phyloP scores from a whole-genome alignment of 306 rosid genomes.

The Pyrus bretschneideri region DNA sequence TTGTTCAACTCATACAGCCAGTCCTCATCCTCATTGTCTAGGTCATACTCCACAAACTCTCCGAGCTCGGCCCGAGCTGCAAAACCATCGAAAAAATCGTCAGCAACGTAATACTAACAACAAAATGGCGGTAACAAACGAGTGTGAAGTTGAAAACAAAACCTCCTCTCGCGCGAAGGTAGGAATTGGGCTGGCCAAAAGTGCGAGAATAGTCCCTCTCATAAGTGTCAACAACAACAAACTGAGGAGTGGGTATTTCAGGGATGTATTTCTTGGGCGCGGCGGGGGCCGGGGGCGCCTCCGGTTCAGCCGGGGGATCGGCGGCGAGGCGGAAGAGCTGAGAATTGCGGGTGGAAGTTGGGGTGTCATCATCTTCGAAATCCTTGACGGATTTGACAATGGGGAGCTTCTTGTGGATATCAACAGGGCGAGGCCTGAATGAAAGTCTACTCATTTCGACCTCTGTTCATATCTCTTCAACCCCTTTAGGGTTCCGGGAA shows the following conservation, averaged over 20 bases:
- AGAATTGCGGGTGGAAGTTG: constrained; percentile 42
- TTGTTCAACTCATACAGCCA: constrained; percentile 70
- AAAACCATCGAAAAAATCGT: neutral
- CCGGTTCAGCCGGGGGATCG: constrained; percentile 11
- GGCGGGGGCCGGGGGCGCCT: constrained; percentile 11
- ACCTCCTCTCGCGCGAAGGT: constrained; percentile 96
- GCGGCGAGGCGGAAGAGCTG: constrained; percentile 31
- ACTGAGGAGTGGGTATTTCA: constrained; percentile 91
- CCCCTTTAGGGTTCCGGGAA: neutral
- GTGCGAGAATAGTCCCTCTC: constrained; percentile 89
- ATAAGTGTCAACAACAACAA: constrained; percentile 79
- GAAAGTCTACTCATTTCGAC: constrained; percentile 47
- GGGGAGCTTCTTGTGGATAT: constrained; percentile 57
- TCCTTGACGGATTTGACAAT: constrained; percentile 48
- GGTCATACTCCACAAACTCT: constrained; percentile 93
- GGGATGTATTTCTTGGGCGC: constrained; percentile 46
- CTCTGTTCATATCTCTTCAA: constrained; percentile 11
- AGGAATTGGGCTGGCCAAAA: constrained; percentile 73
- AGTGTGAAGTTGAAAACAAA: neutral
- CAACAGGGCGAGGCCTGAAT: constrained; percentile 55
- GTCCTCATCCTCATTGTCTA: constrained; percentile 92
- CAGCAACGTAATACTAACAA: neutral
- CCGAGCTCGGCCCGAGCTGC: constrained; percentile 93
- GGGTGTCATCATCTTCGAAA: constrained; percentile 53
- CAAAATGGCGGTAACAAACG: neutral